phyloP scores from a whole-genome alignment of 352 stramenopile genomes.

The Pythium scleroteichum region DNA sequence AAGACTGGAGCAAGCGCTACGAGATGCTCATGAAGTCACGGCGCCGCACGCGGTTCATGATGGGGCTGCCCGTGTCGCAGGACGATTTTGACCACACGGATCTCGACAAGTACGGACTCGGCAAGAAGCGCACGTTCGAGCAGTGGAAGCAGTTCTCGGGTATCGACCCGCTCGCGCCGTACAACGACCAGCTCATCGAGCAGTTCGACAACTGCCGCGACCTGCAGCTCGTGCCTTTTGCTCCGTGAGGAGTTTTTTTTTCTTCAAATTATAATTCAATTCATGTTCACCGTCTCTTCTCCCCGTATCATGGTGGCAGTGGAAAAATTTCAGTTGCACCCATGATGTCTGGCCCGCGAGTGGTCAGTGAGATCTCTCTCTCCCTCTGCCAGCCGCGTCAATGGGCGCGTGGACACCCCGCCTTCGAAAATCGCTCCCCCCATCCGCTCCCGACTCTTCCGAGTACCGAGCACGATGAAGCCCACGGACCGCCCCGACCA shows the following conservation, averaged over 20 bases:
- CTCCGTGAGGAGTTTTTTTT: background rate
- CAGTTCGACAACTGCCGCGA: slow-evolving; percentile 29
- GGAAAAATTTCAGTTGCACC: no score
- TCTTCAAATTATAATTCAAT: background rate
- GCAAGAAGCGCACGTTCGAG: slow-evolving; percentile 65
- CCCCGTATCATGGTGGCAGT: no score
- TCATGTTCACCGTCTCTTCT: background rate
- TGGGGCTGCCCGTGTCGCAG: slow-evolving; percentile 53
- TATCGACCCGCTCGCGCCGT: slow-evolving; percentile 65
- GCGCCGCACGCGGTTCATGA: slow-evolving; percentile 60
- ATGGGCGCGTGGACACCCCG: no score
- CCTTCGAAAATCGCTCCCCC: no score
- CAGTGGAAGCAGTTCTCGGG: slow-evolving; percentile 75
- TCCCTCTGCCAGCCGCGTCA: no score
- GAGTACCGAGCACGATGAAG: background rate
- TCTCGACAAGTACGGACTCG: slow-evolving; percentile 60
- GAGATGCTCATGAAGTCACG: slow-evolving; percentile 62
- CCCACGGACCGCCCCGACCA: background rate
- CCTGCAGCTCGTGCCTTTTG: slow-evolving; percentile 66
- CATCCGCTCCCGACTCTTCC: no score
- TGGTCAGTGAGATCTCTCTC: no score
- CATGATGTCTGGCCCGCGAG: no score
- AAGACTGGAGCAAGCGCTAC: slow-evolving; percentile 63
- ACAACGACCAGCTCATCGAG: slow-evolving; percentile 21
- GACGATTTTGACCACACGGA: slow-evolving; percentile 75